phyloP scores from a whole-genome alignment of 1,284 basidiomycete species.

The Neotropicomus parvogracilis region DNA sequence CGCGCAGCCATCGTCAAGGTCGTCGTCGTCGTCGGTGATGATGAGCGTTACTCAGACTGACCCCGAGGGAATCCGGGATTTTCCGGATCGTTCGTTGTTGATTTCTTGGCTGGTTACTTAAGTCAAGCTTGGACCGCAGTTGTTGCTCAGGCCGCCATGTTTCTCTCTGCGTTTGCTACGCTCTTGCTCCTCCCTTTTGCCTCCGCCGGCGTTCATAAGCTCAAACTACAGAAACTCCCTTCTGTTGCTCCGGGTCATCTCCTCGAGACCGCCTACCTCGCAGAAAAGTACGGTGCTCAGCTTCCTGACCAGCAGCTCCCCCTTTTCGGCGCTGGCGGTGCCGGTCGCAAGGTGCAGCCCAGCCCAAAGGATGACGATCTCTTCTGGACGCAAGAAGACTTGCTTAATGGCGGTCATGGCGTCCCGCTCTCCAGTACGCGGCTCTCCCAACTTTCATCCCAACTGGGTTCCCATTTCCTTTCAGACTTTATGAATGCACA shows the following conservation, averaged over 20 bases:
- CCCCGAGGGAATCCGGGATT: slow-evolving; percentile 19
- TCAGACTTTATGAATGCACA: slow-evolving; percentile 97
- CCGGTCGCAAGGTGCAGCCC: slow-evolving; percentile 61
- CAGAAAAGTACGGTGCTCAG: slow-evolving; percentile 76
- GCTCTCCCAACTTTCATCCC: neutral
- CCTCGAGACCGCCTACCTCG: slow-evolving; percentile 78
- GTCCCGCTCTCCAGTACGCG: slow-evolving; percentile 88
- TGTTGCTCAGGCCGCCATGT: slow-evolving; percentile 53
- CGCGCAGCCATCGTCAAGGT: slow-evolving; percentile 7
- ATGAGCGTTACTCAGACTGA: slow-evolving; percentile 2
- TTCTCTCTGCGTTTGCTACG: slow-evolving; percentile 53
- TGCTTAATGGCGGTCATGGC: slow-evolving; percentile 74
- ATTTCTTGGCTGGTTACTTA: slow-evolving; percentile 7
- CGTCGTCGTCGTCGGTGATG: slow-evolving; percentile 6
- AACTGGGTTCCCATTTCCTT: slow-evolving; percentile 1
- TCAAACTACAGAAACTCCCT: slow-evolving; percentile 84
- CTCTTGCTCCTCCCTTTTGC: slow-evolving; percentile 68
- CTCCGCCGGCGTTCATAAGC: slow-evolving; percentile 71
- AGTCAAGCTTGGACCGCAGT: slow-evolving; percentile 19
- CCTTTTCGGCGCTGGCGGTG: slow-evolving; percentile 69
- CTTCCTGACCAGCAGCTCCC: slow-evolving; percentile 56
- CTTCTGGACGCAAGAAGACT: slow-evolving; percentile 80
- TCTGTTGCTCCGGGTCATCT: slow-evolving; percentile 57
- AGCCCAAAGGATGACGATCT: slow-evolving; percentile 57
- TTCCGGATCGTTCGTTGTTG: slow-evolving; percentile 14